Evolutionary conservation across 345 rosid genomes (phyloP).

Genomic region (Heritiera littoralis): DNA sequence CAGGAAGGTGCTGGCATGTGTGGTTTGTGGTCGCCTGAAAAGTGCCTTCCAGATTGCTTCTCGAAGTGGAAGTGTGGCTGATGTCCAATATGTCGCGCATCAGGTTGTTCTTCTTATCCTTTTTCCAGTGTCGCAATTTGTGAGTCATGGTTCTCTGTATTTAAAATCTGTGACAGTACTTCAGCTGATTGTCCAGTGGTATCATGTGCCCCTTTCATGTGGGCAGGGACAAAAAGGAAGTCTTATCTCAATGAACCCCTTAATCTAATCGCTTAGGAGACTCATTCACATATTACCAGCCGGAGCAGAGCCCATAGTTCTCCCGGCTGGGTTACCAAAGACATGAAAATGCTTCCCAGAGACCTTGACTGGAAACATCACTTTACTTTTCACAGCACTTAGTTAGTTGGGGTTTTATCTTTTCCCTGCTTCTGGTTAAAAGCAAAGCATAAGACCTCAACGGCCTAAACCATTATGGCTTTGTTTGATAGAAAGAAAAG

Average conservation of each 20-base stretch:
- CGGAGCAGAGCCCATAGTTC: too few species aligned
- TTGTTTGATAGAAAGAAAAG: not conserved
- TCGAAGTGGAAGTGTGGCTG: conserved; percentile 94
- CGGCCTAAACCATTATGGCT: not conserved
- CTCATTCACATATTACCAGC: not conserved
- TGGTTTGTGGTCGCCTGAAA: conserved; percentile 95
- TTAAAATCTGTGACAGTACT: not conserved
- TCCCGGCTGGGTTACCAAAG: not conserved
- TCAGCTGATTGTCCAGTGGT: not conserved
- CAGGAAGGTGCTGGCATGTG: conserved; percentile 98
- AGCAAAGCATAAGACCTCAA: not conserved
- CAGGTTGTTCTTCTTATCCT: conserved; percentile 47
- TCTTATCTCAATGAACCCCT: not conserved
- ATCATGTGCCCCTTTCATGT: not conserved
- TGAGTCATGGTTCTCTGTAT: not conserved
- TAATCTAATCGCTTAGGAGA: not conserved
- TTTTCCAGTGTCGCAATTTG: not conserved
- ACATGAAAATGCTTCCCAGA: not conserved
- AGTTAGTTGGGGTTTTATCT: not conserved
- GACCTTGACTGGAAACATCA: not conserved
- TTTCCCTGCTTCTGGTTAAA: not conserved
- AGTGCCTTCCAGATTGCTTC: conserved; percentile 98
- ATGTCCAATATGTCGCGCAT: conserved; percentile 96
- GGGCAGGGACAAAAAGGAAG: not conserved
- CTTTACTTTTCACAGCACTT: not conserved